Conservation (phyloP, 2,329 filamentous ascomycete genomes). For the Ceratocystis cacaofunesta region DNA sequence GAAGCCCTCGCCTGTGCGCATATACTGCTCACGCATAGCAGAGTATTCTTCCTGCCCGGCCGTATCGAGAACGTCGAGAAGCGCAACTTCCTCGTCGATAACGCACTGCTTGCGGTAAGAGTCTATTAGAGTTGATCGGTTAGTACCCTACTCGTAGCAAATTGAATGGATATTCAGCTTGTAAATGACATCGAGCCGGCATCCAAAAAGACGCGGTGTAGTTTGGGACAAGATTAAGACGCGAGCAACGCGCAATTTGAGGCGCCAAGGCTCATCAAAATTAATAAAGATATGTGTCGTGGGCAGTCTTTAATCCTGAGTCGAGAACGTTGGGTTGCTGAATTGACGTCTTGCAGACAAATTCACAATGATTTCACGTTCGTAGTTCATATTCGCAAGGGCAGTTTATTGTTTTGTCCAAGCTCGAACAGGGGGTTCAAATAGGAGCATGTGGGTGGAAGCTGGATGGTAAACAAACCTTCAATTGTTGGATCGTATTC, state of each 20-base stretch:
- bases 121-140: conserved; percentile 39
- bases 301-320: too few species aligned
- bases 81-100: conserved; percentile 93
- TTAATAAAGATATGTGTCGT: too few species aligned
- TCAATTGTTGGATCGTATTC: conserved; percentile 99
- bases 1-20: conserved; percentile 97
- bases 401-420: background rate
- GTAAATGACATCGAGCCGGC: background rate
- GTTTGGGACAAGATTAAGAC: background rate
- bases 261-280: background rate
- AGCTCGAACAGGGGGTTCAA: background rate
- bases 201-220: background rate
- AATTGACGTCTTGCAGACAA: too few species aligned
- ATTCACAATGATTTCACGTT: too few species aligned
- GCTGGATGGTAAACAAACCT: conserved; percentile 41
- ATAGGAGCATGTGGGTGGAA: conserved; percentile 12
- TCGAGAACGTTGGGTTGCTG: too few species aligned
- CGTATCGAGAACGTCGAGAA: conserved; percentile 95
- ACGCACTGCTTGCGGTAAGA: conserved; percentile 99
- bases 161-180: background rate
- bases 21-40: conserved; percentile 98
- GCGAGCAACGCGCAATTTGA: background rate
- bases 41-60: conserved; percentile 98
- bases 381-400: background rate
- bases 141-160: background rate